Base-by-base conservation (phyloP, 805 yeast genomes). In the Candida ipomoeae region DNA sequence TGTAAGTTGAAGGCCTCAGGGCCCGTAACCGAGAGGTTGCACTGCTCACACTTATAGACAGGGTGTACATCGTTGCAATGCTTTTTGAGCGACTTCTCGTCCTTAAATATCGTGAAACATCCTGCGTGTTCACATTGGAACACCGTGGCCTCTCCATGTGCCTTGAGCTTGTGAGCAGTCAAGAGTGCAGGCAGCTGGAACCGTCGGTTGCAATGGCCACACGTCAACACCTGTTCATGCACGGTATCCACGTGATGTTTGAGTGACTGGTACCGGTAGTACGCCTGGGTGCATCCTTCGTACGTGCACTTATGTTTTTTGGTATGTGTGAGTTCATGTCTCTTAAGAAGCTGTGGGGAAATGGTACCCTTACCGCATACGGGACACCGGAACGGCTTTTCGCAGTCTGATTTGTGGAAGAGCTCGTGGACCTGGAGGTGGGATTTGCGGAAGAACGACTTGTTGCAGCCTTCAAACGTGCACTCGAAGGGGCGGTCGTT, bases 271-370 rank as follows among this genome's bases (percentile, higher is more conserved):
- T 85, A 89, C 57, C 85, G 86, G 61, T 83, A 79, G 60, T 89
- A 92, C 0, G 82, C 65, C 56, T 82, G 88, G 0, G 58, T 55
- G 62, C 99, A 94, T 2, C 74, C 80, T 21, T 77, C 84, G 55
- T 77, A 71, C 2, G 77, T 59, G 64, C 97, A 89, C 21, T 55
- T 53, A 59, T 48, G 55, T 18, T 48, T 44, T 48, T 65, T 70
- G 3, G 82, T 81, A 64, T 94, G 98, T 2, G 96, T 85, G 36
- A 80, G 77, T 67, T 85, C 89, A 65, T 94, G 99, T 48, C 96
- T 77, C 54, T 77, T 80, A 50, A 89, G 71, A 62, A 91, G 97
- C 68, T 94, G 98, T 46, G 65, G 65, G 0, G 96, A 78, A 47
- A 83, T 84, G 46, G 87, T 85, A 3, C 96, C 96, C 65, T 89